phyloP scores from a whole-genome alignment of 78 protist genomes.

The Dictyostelium citrinum region DNA sequence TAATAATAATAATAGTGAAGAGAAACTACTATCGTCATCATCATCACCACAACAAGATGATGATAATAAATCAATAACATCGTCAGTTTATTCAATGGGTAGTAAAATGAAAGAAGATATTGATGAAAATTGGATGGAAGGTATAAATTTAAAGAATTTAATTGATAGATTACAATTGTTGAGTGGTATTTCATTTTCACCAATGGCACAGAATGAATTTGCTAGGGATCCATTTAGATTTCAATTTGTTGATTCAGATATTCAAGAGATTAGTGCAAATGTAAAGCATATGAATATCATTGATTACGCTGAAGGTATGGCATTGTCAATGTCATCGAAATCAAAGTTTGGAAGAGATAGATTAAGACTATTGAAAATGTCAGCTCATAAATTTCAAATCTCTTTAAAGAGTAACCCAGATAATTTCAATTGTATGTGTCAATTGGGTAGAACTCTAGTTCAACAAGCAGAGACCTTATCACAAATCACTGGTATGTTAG shows the following conservation, averaged over 20 bases:
- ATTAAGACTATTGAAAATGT: slow-evolving; percentile 63
- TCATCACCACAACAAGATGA: not conserved
- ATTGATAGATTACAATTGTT: slow-evolving; percentile 46
- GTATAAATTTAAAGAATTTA: slow-evolving; percentile 42
- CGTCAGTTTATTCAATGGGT: not conserved
- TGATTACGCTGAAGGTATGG: slow-evolving; percentile 82
- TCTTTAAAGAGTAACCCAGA: slow-evolving; percentile 66
- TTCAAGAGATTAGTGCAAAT: slow-evolving; percentile 45
- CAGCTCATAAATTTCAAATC: slow-evolving; percentile 47
- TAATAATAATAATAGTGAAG: not conserved
- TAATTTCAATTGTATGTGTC: slow-evolving; percentile 59
- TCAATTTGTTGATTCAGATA: slow-evolving; percentile 82
- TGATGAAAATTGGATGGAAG: slow-evolving; percentile 51
- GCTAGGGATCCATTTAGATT: slow-evolving; percentile 42
- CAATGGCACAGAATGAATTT: slow-evolving; percentile 43
- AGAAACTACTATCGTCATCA: not conserved
- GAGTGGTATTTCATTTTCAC: slow-evolving; percentile 61
- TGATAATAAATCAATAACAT: not conserved
- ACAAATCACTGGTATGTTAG: slow-evolving; percentile 16
- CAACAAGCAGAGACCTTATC: slow-evolving; percentile 29
- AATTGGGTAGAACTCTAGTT: slow-evolving; percentile 38
- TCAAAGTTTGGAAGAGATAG: slow-evolving; percentile 31
- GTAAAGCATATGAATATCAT: slow-evolving; percentile 79
- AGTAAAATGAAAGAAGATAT: not conserved
- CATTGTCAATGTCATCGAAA: slow-evolving; percentile 53